Percentiles rank a stretch among this genome's conserved stretches.
phyloP scores from a whole-genome alignment of 1,284 basidiomycete species.

The Sanghuangporus weigelae region DNA sequence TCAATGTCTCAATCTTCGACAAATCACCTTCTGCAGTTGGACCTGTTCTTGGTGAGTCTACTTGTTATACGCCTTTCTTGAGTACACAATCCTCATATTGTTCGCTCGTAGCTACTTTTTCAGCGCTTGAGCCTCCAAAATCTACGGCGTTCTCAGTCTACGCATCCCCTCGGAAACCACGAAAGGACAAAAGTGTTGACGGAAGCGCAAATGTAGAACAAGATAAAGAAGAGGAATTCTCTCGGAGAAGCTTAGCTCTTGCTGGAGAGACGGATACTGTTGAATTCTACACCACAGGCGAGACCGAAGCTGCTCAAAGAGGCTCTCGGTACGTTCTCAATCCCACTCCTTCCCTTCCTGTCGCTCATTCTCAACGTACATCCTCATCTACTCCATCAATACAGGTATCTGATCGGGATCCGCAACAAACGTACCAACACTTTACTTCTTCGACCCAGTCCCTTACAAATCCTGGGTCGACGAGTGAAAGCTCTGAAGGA shows the following conservation, averaged over 20 bases:
- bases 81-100: neutral
- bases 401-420: conserved; percentile 62
- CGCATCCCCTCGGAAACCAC: conserved; percentile 20
- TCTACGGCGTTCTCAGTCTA: conserved; percentile 67
- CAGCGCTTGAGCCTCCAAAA: conserved; percentile 56
- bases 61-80: conserved; percentile 13
- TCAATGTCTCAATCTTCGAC: conserved; percentile 43
- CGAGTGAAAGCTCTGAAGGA: conserved; percentile 70
- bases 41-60: conserved; percentile 65
- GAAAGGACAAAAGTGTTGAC: neutral
- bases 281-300: conserved; percentile 49
- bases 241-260: conserved; percentile 47
- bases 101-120: conserved; percentile 63
- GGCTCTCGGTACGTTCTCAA: conserved; percentile 53
- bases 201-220: neutral
- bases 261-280: conserved; percentile 69
- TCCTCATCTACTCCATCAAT: neutral
- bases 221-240: conserved; percentile 35
- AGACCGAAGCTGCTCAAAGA: conserved; percentile 39
- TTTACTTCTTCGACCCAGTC: conserved; percentile 61
- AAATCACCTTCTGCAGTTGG: conserved; percentile 47
- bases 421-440: conserved; percentile 69
- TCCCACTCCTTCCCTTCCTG: conserved; percentile 19
- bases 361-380: conserved; percentile 6
- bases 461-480: conserved; percentile 72